phyloP scores from a whole-genome alignment of 2,329 filamentous ascomycete genomes.

The Chaetomium strumarium region DNA sequence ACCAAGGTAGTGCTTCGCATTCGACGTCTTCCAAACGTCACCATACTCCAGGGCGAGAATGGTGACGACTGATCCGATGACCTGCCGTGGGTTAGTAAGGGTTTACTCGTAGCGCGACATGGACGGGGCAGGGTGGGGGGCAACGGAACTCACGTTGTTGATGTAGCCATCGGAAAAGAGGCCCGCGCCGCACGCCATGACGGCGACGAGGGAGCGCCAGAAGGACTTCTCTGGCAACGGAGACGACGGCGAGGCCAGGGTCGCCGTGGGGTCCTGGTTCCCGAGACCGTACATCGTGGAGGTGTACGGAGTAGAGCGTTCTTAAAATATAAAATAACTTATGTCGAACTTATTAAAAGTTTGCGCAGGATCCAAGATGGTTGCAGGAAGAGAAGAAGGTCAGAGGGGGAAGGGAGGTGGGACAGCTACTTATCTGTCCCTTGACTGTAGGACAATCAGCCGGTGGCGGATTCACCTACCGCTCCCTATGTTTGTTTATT shows the following conservation, averaged over 20 bases:
- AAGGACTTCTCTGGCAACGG: conserved; percentile 15
- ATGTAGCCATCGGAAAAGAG: conserved; percentile 90
- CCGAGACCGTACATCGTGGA: not conserved
- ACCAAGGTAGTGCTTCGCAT: conserved; percentile 66
- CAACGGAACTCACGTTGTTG: conserved; percentile 57
- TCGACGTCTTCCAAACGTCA: conserved; percentile 59
- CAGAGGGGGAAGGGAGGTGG: too few relatives aligned
- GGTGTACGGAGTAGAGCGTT: not conserved
- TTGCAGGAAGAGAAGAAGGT: too few relatives aligned
- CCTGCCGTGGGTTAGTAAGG: conserved; percentile 39
- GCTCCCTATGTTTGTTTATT: too few relatives aligned
- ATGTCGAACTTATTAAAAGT: too few relatives aligned
- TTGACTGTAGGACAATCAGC: too few relatives aligned
- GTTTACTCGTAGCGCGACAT: too few relatives aligned
- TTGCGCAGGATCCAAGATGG: too few relatives aligned
- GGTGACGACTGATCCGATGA: conserved; percentile 83
- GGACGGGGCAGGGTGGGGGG: too few relatives aligned
- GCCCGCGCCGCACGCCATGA: conserved; percentile 83
- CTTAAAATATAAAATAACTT: too few relatives aligned
- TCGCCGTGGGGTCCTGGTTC: not conserved
- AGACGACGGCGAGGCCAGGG: not conserved
- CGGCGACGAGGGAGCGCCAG: conserved; percentile 47
- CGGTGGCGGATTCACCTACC: too few relatives aligned
- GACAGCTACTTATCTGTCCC: too few relatives aligned
- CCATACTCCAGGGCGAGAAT: conserved; percentile 65